These are phyloP conservation scores for Flaveria floridana DNA, from an alignment of 140 eudicot species.

Conservation along the genomic window DNA sequence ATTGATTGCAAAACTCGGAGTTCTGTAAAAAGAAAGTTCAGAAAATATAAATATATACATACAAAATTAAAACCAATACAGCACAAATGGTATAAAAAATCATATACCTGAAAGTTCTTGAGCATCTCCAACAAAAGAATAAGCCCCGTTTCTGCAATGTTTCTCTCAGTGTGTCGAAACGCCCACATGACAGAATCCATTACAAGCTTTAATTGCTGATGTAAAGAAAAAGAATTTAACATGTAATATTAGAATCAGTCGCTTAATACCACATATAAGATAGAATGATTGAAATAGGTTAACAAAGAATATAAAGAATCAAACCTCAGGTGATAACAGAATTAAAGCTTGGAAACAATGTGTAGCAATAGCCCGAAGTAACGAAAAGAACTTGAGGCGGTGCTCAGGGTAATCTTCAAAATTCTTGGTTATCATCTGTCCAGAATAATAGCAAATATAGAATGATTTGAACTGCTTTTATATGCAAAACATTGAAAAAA, in stretches of 20 bases:
- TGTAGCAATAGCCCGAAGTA: conserved; percentile 90
- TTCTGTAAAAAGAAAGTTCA: conserved; percentile 41
- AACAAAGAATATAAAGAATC: conserved; percentile 21
- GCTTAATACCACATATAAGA: neutral
- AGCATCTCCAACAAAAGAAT: conserved; percentile 90
- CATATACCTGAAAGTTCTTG: conserved; percentile 85
- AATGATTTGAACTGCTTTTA: conserved; percentile 3
- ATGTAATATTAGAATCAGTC: neutral
- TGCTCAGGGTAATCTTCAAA: conserved; percentile 99
- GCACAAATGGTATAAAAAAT: conserved; percentile 5
- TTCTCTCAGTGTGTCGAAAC: conserved; percentile 95
- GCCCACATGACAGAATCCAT: conserved; percentile 99
- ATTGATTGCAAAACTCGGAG: conserved; percentile 83
- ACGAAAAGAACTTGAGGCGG: conserved; percentile 89
- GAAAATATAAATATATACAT: neutral
- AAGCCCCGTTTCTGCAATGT: conserved; percentile 96
- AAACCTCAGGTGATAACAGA: conserved; percentile 79
- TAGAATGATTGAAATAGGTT: neutral
- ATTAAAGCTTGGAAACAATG: conserved; percentile 93
- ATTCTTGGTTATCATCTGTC: conserved; percentile 95
- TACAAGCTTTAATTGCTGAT: conserved; percentile 91
- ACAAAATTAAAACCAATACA: neutral
- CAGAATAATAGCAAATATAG: neutral
- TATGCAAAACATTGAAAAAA: neutral
- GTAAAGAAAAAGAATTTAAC: neutral